phyloP scores from a whole-genome alignment of 2,329 filamentous ascomycete genomes.

The Xylaria digitata region DNA sequence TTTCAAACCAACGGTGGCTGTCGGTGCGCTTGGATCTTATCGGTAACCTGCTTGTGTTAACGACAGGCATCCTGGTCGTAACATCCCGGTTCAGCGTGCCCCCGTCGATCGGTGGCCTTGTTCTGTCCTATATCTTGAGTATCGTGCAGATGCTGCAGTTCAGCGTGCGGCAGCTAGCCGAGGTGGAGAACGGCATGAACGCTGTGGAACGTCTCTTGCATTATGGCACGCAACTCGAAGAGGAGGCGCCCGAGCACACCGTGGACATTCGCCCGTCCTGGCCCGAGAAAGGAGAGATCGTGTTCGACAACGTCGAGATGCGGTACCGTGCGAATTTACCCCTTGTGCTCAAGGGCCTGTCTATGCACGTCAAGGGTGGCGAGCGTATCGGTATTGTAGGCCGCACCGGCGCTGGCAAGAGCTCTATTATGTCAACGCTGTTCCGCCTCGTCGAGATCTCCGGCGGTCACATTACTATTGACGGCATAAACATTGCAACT shows the following conservation, averaged over 20 bases:
- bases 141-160: conserved; percentile 98
- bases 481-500: conserved; percentile 76
- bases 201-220: conserved; percentile 91
- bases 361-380: conserved; percentile 77
- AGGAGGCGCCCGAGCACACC: conserved; percentile 87
- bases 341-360: conserved; percentile 76
- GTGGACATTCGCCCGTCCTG: conserved; percentile 78
- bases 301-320: conserved; percentile 82
- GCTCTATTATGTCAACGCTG: conserved; percentile 83
- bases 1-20: conserved; percentile 95
- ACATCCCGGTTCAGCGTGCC: conserved; percentile 88
- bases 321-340: conserved; percentile 78
- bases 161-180: conserved; percentile 90
- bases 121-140: conserved; percentile 90
- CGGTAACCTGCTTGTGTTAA: conserved; percentile 86
- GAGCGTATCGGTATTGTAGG: conserved; percentile 86
- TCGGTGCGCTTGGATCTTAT: conserved; percentile 86
- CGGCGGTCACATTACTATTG: conserved; percentile 71
- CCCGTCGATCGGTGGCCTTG: conserved; percentile 86
- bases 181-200: conserved; percentile 99
- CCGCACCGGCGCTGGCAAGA: conserved; percentile 85
- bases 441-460: conserved; percentile 80
- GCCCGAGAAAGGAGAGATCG: conserved; percentile 87
- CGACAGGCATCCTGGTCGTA: conserved; percentile 88
- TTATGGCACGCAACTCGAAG: conserved; percentile 86